Evolutionary conservation across 1,284 basidiomycete genomes (phyloP).

Genomic region (Boletellus deceptivus): DNA sequence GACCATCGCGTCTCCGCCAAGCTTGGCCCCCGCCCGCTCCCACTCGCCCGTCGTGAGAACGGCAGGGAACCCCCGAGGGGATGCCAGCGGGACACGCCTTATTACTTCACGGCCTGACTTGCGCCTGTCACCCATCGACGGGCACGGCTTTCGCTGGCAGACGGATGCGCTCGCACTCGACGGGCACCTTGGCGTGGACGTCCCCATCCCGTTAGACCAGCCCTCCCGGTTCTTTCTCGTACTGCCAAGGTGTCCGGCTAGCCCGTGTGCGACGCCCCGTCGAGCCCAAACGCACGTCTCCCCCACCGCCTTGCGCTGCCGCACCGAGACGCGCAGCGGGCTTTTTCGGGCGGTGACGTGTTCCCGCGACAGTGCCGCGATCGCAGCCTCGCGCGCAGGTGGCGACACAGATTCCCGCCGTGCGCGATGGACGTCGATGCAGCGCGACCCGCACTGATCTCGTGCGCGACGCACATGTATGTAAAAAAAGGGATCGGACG

Average conservation of each 20-base stretch:
- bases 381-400: conserved; percentile 18
- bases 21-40: conserved; percentile 10
- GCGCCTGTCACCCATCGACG: conserved; percentile 13
- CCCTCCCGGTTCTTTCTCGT: neutral
- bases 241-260: neutral
- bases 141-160: conserved; percentile 17
- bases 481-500: conserved; percentile 8
- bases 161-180: conserved; percentile 22
- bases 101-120: conserved; percentile 25
- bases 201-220: no score
- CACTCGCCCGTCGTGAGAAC: conserved; percentile 18
- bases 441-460: no score
- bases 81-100: conserved; percentile 15
- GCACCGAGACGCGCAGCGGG: conserved; percentile 9
- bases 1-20: conserved; percentile 17
- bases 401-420: conserved; percentile 13
- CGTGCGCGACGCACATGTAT: conserved; percentile 6
- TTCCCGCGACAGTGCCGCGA: conserved; percentile 31
- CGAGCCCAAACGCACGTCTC: no score
- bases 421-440: conserved; percentile 12
- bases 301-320: no score
- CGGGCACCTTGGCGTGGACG: conserved; percentile 8
- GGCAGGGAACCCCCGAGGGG: conserved; percentile 18
- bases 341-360: conserved; percentile 12
- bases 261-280: no score